phyloP scores from a whole-genome alignment of 2,329 filamentous ascomycete genomes.

The Trichoderma arundinaceum region DNA sequence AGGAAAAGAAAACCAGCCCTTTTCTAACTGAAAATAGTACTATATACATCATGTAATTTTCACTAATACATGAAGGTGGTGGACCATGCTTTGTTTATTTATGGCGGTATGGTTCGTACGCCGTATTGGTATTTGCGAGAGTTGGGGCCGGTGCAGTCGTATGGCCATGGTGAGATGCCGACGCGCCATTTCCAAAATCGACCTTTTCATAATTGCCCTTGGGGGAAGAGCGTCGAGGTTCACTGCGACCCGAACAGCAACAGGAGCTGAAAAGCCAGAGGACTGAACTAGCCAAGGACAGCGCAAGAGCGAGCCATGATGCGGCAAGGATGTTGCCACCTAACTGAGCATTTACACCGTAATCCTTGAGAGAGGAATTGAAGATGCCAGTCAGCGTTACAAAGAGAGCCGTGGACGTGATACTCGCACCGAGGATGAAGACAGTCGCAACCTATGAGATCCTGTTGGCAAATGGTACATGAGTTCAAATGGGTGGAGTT shows the following conservation, averaged over 20 bases:
- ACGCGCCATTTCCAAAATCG: background rate
- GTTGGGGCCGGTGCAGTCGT: background rate
- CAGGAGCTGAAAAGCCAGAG: conserved; percentile 27
- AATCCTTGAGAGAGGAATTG: conserved; percentile 18
- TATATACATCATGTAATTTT: background rate
- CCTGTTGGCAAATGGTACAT: background rate
- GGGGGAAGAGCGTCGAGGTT: background rate
- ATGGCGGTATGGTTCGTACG: conserved; percentile 24
- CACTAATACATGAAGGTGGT: background rate
- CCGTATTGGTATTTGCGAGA: conserved; percentile 5
- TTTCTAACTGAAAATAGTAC: background rate
- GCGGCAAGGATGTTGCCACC: conserved; percentile 17
- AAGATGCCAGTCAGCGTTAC: background rate
- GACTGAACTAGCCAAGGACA: conserved; percentile 10
- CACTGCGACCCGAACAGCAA: conserved; percentile 23
- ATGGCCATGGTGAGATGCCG: background rate
- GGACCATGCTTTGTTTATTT: background rate
- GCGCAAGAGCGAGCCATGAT: conserved; percentile 17
- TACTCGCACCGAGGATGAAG: conserved; percentile 17
- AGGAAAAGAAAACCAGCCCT: background rate
- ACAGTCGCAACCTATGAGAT: background rate
- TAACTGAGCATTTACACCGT: background rate
- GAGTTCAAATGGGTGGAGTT: background rate
- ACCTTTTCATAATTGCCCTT: conserved; percentile 24
- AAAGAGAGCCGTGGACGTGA: conserved; percentile 20